Percentiles rank a stretch among this genome's conserved stretches.
Conservation (phyloP, 106 monocot genomes). For the Platanthera guangdongensis region DNA sequence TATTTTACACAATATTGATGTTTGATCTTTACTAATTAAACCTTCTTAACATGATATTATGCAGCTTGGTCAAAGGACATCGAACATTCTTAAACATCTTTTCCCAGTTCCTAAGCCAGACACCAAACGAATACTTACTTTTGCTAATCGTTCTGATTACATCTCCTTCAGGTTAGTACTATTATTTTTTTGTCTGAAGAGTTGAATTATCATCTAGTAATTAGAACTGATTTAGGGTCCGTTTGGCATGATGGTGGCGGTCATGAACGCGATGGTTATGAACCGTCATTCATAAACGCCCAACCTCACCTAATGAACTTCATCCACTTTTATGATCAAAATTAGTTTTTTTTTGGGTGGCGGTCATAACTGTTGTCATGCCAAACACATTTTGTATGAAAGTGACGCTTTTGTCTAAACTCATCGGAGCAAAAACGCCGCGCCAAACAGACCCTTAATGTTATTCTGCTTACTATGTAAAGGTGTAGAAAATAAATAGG, state of each 20-base stretch:
- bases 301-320: too few species aligned
- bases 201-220: not conserved
- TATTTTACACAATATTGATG: not conserved
- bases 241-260: too few species aligned
- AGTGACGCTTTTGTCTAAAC: too few species aligned
- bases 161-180: conserved; percentile 78
- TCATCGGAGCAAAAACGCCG: too few species aligned
- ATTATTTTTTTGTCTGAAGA: not conserved
- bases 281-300: too few species aligned
- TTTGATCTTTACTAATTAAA: conserved; percentile 8
- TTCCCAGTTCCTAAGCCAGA: conserved; percentile 98
- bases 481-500: too few species aligned
- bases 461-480: not conserved
- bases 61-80: conserved; percentile 82
- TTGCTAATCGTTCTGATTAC: conserved; percentile 74
- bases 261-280: too few species aligned
- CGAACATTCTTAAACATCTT: conserved; percentile 85
- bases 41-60: not conserved
- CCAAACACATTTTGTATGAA: too few species aligned
- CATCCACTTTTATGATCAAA: too few species aligned
- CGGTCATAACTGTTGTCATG: too few species aligned
- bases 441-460: not conserved
- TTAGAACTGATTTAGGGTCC: not conserved
- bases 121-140: conserved; percentile 80
- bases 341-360: too few species aligned